Percentiles rank a stretch among this genome's conserved stretches.
These are phyloP conservation scores for Pyrenopolyporus hunteri DNA, from an alignment of 495 filamentous ascomycete genomes.

Conservation along the genomic window DNA sequence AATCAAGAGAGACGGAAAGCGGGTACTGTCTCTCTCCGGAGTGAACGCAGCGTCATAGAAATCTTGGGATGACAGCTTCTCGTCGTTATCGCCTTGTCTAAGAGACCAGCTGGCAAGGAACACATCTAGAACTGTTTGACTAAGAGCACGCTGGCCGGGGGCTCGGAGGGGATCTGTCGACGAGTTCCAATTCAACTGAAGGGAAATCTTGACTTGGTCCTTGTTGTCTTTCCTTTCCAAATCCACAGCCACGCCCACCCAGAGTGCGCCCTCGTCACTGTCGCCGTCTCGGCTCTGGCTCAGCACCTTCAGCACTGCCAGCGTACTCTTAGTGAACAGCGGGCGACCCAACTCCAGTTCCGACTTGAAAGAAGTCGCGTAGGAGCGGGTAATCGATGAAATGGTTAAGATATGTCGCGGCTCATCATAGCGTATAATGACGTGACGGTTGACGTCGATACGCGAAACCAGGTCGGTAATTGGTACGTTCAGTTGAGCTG, in stretches of 20 bases:
- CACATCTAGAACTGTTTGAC: constrained; percentile 24
- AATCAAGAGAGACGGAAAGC: constrained; percentile 32
- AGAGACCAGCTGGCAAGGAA: constrained; percentile 32
- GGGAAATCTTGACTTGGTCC: constrained; percentile 22
- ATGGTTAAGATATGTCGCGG: neutral
- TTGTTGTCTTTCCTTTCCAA: constrained; percentile 10
- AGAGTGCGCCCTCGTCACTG: constrained; percentile 27
- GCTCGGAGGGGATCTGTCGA: constrained; percentile 18
- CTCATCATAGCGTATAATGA: constrained; percentile 5
- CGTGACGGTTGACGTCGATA: constrained; percentile 5
- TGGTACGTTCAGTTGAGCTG: neutral
- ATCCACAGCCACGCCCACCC: constrained; percentile 15
- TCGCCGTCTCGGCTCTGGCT: constrained; percentile 21
- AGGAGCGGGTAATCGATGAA: constrained; percentile 2
- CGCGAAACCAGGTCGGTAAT: neutral
- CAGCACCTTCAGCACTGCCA: constrained; percentile 7
- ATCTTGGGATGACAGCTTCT: constrained; percentile 46
- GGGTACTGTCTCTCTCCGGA: constrained; percentile 40
- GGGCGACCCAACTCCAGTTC: constrained; percentile 2
- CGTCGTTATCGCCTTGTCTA: neutral
- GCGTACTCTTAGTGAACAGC: neutral
- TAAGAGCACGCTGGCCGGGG: constrained; percentile 22
- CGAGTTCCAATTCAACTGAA: constrained; percentile 39
- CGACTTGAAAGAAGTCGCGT: constrained; percentile 11
- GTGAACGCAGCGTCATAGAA: constrained; percentile 54